Base-by-base conservation (phyloP, 345 rosid genomes). In the Populus euphratica region DNA sequence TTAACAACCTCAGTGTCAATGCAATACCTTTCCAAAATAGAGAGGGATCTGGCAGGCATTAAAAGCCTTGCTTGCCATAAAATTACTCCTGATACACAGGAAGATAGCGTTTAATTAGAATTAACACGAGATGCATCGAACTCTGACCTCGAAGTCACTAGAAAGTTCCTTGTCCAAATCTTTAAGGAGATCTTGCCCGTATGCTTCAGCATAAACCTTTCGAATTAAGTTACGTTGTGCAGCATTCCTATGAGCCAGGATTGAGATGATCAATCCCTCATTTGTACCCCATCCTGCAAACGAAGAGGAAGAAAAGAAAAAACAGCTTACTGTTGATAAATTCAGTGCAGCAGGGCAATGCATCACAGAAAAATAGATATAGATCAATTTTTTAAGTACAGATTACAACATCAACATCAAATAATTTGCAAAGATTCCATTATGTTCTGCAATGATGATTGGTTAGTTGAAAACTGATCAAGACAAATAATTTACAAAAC, bases 231-330 rank as follows among this genome's bases (percentile, higher is more conserved):
- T 85, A 78, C 97, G 97, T 41, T 93, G 99, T 1, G 82, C 82
- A 23, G 97, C 91, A 70, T 87, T 90, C 77, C 97, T 85, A 74
- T 93, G 98, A 74, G 94, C 94, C 90, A 95, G 80, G 74, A 95
- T 89, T 54, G 92, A 88, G 77, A 93, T 91, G 81, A 91, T 93
- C 85, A 86, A 68, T 2, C 77, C 80, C 81, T 95, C 99, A 72
- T 95, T 86, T 17, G 99, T 93, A 38, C 99, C 98, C 97, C 98
- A 94, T 79, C 98, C 98, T 94, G 87, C 76, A 47, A 56, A 59
- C 27, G 5, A 59, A 59, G 73, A 27, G 81, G 68, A 41, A 63
- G 47, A 23, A 50, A 36, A 63, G 61, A 29, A 41, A 9, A 29
- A 78, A 49, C 27, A 66, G 56, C 31, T 63, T 14, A 50, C 73